Evolutionary conservation across 805 yeast species (phyloP), one percentile per base, ranked within the genome.

Genomic region (Yamadazyma phyllophila): DNA sequence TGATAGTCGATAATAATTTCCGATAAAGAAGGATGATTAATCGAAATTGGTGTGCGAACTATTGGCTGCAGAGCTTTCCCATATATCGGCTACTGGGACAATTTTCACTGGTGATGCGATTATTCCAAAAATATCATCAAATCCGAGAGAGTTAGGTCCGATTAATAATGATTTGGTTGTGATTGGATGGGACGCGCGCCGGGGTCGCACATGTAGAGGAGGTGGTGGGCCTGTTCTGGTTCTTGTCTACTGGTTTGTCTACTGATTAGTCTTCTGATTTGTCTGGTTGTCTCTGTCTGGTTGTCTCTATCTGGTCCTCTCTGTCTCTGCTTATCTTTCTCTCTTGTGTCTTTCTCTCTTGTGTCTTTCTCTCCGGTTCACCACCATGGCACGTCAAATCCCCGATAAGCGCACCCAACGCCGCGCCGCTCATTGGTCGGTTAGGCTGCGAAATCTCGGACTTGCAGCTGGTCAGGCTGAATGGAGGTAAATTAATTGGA

Each of bases 21-120:
- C 38, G 38, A 42, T 35, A 42, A 42, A 26, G 20, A 29, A 34
- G 13, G 32, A 42, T 42, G 39, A 42, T 32, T 42, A 42, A 42
- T 42, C 2, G n/a, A 35, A 42, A 35, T 27, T 42, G 30, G 24
- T 36, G 17, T 34, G 45, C 45, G 39, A 42, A 26, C 26, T 13
- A 42, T 42, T 42, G 45, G 45, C 33, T 29, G 33, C 29, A 26
- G 7, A 44, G 41, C 46, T 43, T 43, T 43, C 46, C 46, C 46
- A 36, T 30, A 20, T 35, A 43, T 43, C 46, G 46, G 46, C 14
- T 29, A 29, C 31, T 29, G 24, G 31, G 15, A 24, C n/a, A 7
- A 31, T 39, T 14, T 29, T n/a, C 24, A 30, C 26, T 40, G 27
- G 29, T 39, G 43, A 39, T 31, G 43, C 36, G 16, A 31, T 10